Conservation (phyloP, 2,329 filamentous ascomycete species). For the Alternaria solani region DNA sequence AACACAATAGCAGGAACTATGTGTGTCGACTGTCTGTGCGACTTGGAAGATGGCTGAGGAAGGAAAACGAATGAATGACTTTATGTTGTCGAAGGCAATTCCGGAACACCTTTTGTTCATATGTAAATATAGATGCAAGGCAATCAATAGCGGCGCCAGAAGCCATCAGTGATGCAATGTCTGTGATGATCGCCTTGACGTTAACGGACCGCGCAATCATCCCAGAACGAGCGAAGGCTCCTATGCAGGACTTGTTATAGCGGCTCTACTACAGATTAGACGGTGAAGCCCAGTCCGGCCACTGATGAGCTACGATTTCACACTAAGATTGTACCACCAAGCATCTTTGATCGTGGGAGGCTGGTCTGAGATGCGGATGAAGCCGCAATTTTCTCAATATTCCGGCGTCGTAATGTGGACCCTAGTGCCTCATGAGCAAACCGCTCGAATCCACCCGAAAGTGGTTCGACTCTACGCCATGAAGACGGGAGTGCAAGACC, state of each 20-base stretch:
- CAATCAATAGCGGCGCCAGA: constrained; percentile 12
- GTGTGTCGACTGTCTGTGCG: constrained; percentile 14
- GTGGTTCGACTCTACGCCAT: background rate
- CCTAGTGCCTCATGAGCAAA: constrained; percentile 18
- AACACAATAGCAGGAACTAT: constrained; percentile 16
- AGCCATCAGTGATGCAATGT: constrained; percentile 19
- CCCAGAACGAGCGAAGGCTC: constrained; percentile 22
- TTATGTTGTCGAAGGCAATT: constrained; percentile 1
- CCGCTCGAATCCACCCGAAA: background rate
- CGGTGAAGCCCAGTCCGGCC: constrained; percentile 9
- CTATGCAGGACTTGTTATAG: constrained; percentile 15
- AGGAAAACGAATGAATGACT: constrained; percentile 3
- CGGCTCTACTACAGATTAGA: background rate
- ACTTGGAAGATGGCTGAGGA: constrained; percentile 12
- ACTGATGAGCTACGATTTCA: background rate
- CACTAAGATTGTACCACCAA: background rate
- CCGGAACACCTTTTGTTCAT: constrained; percentile 5
- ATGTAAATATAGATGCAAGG: constrained; percentile 19
- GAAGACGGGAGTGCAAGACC: background rate
- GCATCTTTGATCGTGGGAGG: constrained; percentile 1
- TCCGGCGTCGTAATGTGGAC: constrained; percentile 15
- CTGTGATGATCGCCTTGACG: constrained; percentile 27
- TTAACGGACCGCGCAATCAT: constrained; percentile 14
- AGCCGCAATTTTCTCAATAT: constrained; percentile 22
- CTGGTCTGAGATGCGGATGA: constrained; percentile 13